Base-by-base conservation (phyloP, 495 filamentous ascomycete species). In the Tuber borchii region DNA sequence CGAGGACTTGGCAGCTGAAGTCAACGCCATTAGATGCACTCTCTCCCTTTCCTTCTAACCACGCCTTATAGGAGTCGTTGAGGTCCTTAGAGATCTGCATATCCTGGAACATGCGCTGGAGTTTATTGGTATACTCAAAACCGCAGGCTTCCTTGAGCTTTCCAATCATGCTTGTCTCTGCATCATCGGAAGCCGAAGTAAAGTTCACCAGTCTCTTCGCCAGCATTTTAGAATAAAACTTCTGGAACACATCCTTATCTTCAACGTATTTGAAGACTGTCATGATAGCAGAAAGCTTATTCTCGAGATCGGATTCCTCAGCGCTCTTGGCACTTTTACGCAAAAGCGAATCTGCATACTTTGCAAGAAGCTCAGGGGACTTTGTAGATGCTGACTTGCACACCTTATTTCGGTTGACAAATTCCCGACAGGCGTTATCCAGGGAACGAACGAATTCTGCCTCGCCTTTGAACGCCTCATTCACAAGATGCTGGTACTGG, bases 251-350 rank as follows among this genome's bases (percentile, higher is more conserved):
- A 84, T 99, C 95, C 86, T 98, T 98, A 85, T 99, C 95, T 82
- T 99, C 96, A 79, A 99, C 97, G 86, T 98, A 99, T 85, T 99
- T 99, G 90, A 99, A 99, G 51, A 98, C 93, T 2, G 94, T 97
- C 95, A 99, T 99, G 81, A 99, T 94, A 82, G 97, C 92, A n/a
- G 90, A 90, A 65, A 98, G 86, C 74, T 92, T 93, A 77, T 91
- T 90, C 84, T 99, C 95, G 72, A 98, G 89, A 77, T 98, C 94
- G 39, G 91, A 91, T 83, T 98, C 96, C 83, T 98, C 95, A 16
- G 92, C 90, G 76, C 92, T 91, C 82, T 93, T 94, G 19, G 92
- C 91, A 73, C 92, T 95, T 87, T 97, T 97, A 83, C 95, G 94
- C 46, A 99, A 87, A 37, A 99, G 86, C 3, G 91, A 90, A 85